These are phyloP conservation scores for Nemania sp. DNA, from an alignment of 2,329 filamentous ascomycete genomes.

Conservation along the genomic window DNA sequence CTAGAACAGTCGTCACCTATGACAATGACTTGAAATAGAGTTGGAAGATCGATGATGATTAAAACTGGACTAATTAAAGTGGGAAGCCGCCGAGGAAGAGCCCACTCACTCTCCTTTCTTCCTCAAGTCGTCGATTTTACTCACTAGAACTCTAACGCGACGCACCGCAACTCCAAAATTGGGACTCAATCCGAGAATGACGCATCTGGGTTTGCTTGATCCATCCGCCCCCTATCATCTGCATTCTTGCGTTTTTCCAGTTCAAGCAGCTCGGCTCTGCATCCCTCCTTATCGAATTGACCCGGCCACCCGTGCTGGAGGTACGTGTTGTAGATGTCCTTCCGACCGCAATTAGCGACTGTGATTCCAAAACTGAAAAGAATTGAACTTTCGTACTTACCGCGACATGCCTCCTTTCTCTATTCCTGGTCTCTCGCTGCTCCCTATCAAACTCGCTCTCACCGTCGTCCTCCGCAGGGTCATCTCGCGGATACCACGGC, in stretches of 20 bases:
- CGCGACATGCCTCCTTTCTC: not conserved
- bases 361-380: not conserved
- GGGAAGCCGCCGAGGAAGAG: too few relatives aligned
- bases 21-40: too few relatives aligned
- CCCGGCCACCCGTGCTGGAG: conserved; percentile 17
- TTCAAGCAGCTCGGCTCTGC: conserved; percentile 5
- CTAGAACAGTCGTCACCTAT: too few relatives aligned
- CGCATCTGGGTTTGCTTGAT: conserved; percentile 13
- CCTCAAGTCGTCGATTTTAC: too few relatives aligned
- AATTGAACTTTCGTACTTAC: not conserved
- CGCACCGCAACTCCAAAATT: too few relatives aligned
- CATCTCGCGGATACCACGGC: too few relatives aligned
- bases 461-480: too few relatives aligned
- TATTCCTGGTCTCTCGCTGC: not conserved
- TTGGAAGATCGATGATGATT: too few relatives aligned
- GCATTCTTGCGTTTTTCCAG: conserved; percentile 8
- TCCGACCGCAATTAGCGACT: not conserved
- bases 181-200: conserved; percentile 10
- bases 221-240: conserved; percentile 11
- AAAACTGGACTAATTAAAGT: too few relatives aligned
- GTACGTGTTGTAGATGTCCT: conserved; percentile 14
- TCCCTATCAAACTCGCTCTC: conserved; percentile 19
- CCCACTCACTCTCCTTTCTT: too few relatives aligned
- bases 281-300: not conserved
- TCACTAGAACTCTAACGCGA: too few relatives aligned